Base-by-base conservation (phyloP, 768 basidiomycete species). In the Xerocomellus dryophilus region DNA sequence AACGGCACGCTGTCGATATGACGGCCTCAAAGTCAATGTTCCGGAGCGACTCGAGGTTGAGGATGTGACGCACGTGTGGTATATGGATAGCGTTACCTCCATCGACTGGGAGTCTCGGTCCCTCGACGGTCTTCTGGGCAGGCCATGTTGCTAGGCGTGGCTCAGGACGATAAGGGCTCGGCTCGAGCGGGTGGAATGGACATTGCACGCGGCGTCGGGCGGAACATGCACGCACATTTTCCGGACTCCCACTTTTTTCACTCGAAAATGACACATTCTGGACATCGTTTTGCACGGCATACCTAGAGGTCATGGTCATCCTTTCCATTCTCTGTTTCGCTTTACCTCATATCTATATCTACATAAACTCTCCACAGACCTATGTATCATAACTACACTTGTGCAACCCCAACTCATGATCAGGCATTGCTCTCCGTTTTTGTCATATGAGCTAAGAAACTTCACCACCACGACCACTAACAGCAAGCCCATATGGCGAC, bases 1-100 rank as follows among this genome's bases (percentile, higher is more conserved):
- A 83, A 80, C 71, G 85, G 85, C 54, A 86, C 81, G 20, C 65
- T 86, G 39, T 67, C 64, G 15, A 51, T 62, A 59, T 70, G 56
- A 64, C 17, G 27, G 12, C 20, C 38, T n/a, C 6, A 17, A 14
- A 18, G n/a, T 25, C 36, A 3, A 41, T 27, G 18, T 20, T 36
- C 38, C 31, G 10, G 40, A 47, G 45, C 27, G 43, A 47, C 32
- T 11, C 31, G 34, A 46, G 35, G 56, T 18, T 20, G 40, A 34
- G 42, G 36, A n/a, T 25, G 31, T 42, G 27, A 21, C 3, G 29
- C 12, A 12, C 17, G 31, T 41, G 31, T 21, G 7, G n/a, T n/a
- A n/a, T 21, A 32, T 15, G 34, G 25, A 40, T 29, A 31, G 4
- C 9, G 11, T 43, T 58, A 51, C 34, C n/a, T 39, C 45, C 3